Evolutionary conservation across 2,329 filamentous ascomycete species (phyloP).

Genomic region (Colletotrichum costaricense): DNA sequence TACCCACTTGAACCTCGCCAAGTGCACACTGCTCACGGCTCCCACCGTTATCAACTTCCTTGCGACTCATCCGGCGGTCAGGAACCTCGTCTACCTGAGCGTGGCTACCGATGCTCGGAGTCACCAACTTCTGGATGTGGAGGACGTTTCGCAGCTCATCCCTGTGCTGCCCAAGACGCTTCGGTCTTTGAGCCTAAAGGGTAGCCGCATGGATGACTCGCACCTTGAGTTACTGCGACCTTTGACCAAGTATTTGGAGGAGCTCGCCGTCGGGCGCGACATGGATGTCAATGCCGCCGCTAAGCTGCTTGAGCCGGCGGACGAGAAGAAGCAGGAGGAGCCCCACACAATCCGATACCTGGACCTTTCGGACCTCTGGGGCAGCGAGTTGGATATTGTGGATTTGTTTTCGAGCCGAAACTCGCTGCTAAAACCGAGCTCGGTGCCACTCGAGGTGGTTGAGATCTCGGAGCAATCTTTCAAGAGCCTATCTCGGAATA

Average conservation of each 20-base stretch:
- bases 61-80: conserved; percentile 75
- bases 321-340: conserved; percentile 47
- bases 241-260: conserved; percentile 79
- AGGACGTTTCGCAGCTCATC: conserved; percentile 74
- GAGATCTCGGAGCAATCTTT: conserved; percentile 79
- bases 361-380: conserved; percentile 79
- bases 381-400: conserved; percentile 69
- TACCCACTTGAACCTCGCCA: conserved; percentile 82
- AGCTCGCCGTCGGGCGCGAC: conserved; percentile 78
- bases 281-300: conserved; percentile 75
- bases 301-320: conserved; percentile 67
- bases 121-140: conserved; percentile 75
- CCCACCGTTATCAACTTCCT: conserved; percentile 77
- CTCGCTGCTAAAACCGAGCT: conserved; percentile 68
- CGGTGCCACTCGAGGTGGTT: conserved; percentile 79
- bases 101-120: conserved; percentile 78
- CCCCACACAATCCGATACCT: conserved; percentile 77
- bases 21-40: conserved; percentile 77
- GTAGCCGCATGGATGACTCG: conserved; percentile 73
- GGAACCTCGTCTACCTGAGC: conserved; percentile 77
- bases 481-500: conserved; percentile 71
- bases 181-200: conserved; percentile 80
- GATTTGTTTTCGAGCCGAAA: conserved; percentile 59
- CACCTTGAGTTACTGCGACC: conserved; percentile 74
- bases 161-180: conserved; percentile 74